Conservation (phyloP, 1,284 basidiomycete genomes). For the Puccinia polysora region DNA sequence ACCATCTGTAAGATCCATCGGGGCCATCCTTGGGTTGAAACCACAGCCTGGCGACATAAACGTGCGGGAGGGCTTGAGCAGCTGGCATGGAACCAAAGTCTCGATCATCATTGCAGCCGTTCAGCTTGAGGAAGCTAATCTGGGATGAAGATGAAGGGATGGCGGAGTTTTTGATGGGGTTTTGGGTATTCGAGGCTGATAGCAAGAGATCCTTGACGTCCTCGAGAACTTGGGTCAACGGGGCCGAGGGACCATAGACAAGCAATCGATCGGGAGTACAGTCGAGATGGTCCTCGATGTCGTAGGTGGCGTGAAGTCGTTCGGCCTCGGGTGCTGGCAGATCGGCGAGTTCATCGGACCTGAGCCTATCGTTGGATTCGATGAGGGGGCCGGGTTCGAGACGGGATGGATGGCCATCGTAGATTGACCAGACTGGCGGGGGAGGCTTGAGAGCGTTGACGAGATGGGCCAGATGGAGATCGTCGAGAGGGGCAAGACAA, state of each 20-base stretch:
- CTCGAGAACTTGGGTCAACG: slow-evolving; percentile 13
- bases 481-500: slow-evolving; percentile 31
- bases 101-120: no score
- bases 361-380: slow-evolving; percentile 32
- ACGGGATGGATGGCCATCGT: not conserved
- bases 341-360: slow-evolving; percentile 35
- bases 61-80: not conserved
- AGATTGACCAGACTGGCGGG: slow-evolving; percentile 12
- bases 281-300: slow-evolving; percentile 43
- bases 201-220: slow-evolving; percentile 4
- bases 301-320: slow-evolving; percentile 36
- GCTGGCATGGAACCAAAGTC: not conserved
- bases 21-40: slow-evolving; percentile 31
- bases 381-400: slow-evolving; percentile 5
- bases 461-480: slow-evolving; percentile 41
- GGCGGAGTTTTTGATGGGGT: not conserved
- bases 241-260: slow-evolving; percentile 26
- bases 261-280: slow-evolving; percentile 17
- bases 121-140: not conserved
- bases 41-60: slow-evolving; percentile 33
- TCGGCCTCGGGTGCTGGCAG: slow-evolving; percentile 33
- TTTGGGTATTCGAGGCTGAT: not conserved
- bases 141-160: not conserved
- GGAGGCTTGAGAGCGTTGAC: slow-evolving; percentile 30
- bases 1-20: slow-evolving; percentile 35